A percentile compares a stretch with the other conserved stretches of the same genome.
These are phyloP conservation scores for Liquidambar formosana DNA, from an alignment of 164 flowering plant genomes.

Conservation along the genomic window DNA sequence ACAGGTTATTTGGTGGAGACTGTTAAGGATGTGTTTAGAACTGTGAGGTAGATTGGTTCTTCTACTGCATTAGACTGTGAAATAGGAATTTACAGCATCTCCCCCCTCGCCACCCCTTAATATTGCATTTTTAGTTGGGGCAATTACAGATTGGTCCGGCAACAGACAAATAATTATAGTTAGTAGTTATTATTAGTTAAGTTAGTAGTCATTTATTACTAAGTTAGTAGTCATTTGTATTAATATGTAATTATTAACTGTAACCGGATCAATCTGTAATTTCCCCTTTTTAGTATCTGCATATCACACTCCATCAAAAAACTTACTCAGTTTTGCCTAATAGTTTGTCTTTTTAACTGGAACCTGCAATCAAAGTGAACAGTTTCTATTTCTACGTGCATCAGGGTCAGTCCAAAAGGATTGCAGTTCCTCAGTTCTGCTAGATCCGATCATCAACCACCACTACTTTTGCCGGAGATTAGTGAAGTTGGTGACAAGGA, in stretches of 20 bases:
- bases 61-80: neutral
- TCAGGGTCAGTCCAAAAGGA: conserved; percentile 52
- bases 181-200: too few species aligned
- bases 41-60: conserved; percentile 39
- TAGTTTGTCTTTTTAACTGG: neutral
- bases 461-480: conserved; percentile 40
- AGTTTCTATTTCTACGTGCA: conserved; percentile 7
- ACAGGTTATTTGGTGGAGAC: conserved; percentile 58
- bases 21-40: conserved; percentile 36
- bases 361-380: neutral
- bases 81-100: neutral
- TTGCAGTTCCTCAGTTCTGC: conserved; percentile 40
- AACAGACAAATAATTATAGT: too few species aligned
- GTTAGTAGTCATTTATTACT: too few species aligned
- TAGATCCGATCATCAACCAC: conserved; percentile 43
- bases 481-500: conserved; percentile 39
- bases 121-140: neutral
- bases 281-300: neutral
- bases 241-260: too few species aligned
- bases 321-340: neutral
- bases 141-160: too few species aligned
- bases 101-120: too few species aligned
- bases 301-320: neutral
- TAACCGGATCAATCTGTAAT: too few species aligned
- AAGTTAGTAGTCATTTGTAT: too few species aligned